These are phyloP conservation scores for Silene noctiflora DNA, from an alignment of 179 eudicot species.

Conservation along the genomic window DNA sequence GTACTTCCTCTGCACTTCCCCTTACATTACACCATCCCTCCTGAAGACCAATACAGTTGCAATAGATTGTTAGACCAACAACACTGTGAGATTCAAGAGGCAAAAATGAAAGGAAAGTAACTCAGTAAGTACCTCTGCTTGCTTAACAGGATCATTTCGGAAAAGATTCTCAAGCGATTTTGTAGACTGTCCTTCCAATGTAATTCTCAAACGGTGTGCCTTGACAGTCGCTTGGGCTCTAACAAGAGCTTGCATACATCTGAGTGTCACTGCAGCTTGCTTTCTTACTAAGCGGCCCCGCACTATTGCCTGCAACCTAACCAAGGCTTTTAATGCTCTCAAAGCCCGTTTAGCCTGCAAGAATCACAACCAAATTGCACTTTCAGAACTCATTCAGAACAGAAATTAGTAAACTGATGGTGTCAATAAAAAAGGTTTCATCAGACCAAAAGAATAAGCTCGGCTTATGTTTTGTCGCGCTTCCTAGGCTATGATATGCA, in stretches of 20 bases:
- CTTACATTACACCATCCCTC: constrained; percentile 77
- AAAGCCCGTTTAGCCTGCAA: constrained; percentile 76
- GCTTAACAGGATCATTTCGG: constrained; percentile 49
- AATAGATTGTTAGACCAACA: not conserved
- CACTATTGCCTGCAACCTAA: constrained; percentile 81
- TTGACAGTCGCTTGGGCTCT: constrained; percentile 71
- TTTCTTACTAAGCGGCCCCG: constrained; percentile 84
- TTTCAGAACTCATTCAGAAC: not conserved
- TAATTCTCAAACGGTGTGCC: constrained; percentile 44
- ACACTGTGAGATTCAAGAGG: not conserved
- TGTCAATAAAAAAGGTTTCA: too few relatives aligned
- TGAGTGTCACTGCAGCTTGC: constrained; percentile 84
- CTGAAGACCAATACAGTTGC: constrained; percentile 30
- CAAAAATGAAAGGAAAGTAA: not conserved
- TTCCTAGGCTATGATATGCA: too few relatives aligned
- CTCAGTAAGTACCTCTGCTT: constrained; percentile 46
- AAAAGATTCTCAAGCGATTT: constrained; percentile 23
- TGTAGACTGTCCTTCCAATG: constrained; percentile 25
- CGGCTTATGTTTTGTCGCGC: too few relatives aligned
- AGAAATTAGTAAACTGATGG: too few relatives aligned
- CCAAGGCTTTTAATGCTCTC: constrained; percentile 77
- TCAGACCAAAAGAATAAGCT: too few relatives aligned
- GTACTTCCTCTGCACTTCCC: constrained; percentile 71
- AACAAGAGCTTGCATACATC: constrained; percentile 95
- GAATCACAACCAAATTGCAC: not conserved